Percentiles rank a stretch among this genome's conserved stretches.
Conservation (phyloP, 2,329 filamentous ascomycete genomes). For the Aspergillus versicolor region DNA sequence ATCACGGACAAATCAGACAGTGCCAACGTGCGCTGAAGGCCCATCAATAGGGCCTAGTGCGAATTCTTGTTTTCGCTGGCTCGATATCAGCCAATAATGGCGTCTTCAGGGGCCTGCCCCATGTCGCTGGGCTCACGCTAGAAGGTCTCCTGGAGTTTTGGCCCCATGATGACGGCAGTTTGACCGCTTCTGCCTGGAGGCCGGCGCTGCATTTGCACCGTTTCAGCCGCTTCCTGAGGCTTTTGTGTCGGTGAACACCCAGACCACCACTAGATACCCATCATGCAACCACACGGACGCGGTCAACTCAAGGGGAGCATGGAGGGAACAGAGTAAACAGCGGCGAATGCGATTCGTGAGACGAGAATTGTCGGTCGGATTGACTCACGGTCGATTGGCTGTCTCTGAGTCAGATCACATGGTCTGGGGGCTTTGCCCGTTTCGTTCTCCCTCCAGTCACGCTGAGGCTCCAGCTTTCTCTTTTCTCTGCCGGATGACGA, state of each 20-base stretch:
- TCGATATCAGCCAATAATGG: not conserved
- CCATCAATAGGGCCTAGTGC: conserved; percentile 29
- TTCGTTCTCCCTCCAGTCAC: no score
- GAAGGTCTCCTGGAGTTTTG: conserved; percentile 1
- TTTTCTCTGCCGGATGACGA: no score
- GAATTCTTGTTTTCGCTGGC: not conserved
- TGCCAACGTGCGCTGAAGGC: conserved; percentile 15
- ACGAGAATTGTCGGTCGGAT: not conserved
- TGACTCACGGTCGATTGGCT: not conserved
- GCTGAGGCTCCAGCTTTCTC: no score
- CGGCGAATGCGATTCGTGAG: not conserved
- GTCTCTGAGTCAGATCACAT: not conserved
- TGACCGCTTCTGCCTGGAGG: conserved; percentile 23
- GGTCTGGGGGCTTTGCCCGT: not conserved
- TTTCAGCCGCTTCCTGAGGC: conserved; percentile 2
- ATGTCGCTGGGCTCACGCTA: not conserved
- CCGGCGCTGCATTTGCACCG: not conserved
- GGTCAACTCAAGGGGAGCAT: not conserved
- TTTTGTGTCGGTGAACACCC: conserved; percentile 8
- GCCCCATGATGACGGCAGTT: conserved; percentile 10
- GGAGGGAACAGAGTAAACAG: not conserved
- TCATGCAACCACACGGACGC: not conserved
- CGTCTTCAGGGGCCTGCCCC: not conserved
- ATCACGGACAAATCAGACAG: conserved; percentile 14
- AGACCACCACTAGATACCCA: not conserved